phyloP scores from a whole-genome alignment of 495 filamentous ascomycete genomes.

The Penicillium diatomitis region DNA sequence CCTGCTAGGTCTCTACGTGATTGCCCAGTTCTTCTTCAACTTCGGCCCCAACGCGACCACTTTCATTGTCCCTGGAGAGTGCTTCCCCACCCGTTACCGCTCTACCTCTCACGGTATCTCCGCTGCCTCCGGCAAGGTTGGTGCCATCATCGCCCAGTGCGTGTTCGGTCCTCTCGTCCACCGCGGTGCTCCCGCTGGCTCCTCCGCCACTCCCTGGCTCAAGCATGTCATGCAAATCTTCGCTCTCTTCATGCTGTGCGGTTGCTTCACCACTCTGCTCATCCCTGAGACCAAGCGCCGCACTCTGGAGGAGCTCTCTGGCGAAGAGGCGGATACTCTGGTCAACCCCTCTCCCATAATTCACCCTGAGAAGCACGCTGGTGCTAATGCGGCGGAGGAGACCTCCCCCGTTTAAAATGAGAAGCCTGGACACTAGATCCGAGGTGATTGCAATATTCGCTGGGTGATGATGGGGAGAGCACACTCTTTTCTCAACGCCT shows the following conservation, averaged over 20 bases:
- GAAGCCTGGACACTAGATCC: too few species aligned
- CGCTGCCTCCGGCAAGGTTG: slow-evolving; percentile 77
- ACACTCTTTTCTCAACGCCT: too few species aligned
- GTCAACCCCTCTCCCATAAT: slow-evolving; percentile 1
- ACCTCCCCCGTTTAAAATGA: neutral
- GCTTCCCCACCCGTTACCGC: slow-evolving; percentile 81
- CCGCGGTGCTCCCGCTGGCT: slow-evolving; percentile 23
- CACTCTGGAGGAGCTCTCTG: slow-evolving; percentile 30
- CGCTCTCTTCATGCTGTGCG: slow-evolving; percentile 71
- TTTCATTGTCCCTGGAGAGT: slow-evolving; percentile 85
- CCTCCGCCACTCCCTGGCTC: slow-evolving; percentile 51
- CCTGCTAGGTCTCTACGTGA: slow-evolving; percentile 63
- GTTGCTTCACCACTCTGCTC: slow-evolving; percentile 53
- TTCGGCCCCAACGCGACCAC: slow-evolving; percentile 81
- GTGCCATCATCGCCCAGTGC: slow-evolving; percentile 51
- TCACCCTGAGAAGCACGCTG: neutral
- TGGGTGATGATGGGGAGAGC: too few species aligned
- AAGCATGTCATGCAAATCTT: slow-evolving; percentile 78
- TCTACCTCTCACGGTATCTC: slow-evolving; percentile 79
- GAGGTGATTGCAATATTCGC: too few species aligned
- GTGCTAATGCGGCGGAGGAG: neutral
- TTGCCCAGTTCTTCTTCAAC: slow-evolving; percentile 84
- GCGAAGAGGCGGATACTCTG: slow-evolving; percentile 2
- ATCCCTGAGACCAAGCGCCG: slow-evolving; percentile 72
- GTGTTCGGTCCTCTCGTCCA: slow-evolving; percentile 40